These are phyloP conservation scores for Colletotrichum liaoningense DNA, from an alignment of 2,329 filamentous ascomycete genomes.

Conservation along the genomic window DNA sequence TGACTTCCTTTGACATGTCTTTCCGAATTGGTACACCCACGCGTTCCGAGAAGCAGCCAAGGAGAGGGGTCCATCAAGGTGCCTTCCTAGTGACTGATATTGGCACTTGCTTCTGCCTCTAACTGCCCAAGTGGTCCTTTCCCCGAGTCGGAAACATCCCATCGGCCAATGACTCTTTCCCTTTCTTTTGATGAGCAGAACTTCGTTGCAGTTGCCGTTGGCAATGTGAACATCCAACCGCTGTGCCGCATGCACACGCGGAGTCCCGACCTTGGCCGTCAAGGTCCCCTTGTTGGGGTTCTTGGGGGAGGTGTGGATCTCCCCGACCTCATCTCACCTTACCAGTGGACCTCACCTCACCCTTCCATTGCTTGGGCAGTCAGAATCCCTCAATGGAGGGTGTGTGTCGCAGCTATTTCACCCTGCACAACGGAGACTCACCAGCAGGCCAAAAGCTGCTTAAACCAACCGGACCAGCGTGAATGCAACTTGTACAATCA, in stretches of 20 bases:
- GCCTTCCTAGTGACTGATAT: background rate
- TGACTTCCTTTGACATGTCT: background rate
- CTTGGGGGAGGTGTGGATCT: background rate
- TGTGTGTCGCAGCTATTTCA: background rate
- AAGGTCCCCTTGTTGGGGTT: conserved; percentile 6
- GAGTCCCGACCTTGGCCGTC: conserved; percentile 18
- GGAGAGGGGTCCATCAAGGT: conserved; percentile 30
- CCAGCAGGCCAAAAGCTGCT: background rate
- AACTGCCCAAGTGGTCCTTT: background rate
- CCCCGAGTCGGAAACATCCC: conserved; percentile 5
- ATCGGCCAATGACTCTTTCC: conserved; percentile 1
- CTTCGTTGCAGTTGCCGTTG: background rate
- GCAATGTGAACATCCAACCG: background rate
- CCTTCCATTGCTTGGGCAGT: background rate
- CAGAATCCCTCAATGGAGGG: background rate
- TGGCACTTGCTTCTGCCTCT: background rate
- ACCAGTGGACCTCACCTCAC: no score
- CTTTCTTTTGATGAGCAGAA: background rate
- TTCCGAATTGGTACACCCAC: conserved; percentile 3
- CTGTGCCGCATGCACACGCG: conserved; percentile 21
- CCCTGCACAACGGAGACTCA: background rate
- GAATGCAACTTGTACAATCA: background rate
- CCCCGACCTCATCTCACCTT: background rate
- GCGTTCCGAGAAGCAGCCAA: background rate
- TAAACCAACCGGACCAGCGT: background rate